phyloP scores from a whole-genome alignment of 371 early-diverging fungal genomes.

The Mortierella sp. region DNA sequence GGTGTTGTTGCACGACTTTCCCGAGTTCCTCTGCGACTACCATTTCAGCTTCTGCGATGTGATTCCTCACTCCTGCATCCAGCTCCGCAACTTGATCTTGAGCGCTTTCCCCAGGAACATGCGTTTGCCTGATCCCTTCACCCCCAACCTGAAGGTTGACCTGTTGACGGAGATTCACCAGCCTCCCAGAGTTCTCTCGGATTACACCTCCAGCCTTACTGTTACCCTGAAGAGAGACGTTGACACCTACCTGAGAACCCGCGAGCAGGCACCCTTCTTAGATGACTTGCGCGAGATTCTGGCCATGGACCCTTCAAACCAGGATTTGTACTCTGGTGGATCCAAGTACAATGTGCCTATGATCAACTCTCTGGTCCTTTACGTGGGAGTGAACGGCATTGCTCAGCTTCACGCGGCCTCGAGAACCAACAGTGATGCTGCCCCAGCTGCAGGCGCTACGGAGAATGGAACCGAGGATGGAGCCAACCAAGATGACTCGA shows the following conservation, averaged over 20 bases:
- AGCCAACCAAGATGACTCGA: constrained; percentile 3
- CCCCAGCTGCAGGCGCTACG: background rate
- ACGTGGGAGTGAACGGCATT: constrained; percentile 88
- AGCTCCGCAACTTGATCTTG: constrained; percentile 94
- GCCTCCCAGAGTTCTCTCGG: constrained; percentile 89
- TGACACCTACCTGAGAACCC: constrained; percentile 78
- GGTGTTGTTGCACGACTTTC: constrained; percentile 97
- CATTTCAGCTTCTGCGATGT: constrained; percentile 94
- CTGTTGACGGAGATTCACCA: constrained; percentile 88
- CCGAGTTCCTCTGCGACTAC: constrained; percentile 96
- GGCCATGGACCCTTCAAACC: constrained; percentile 41
- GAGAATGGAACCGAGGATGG: constrained; percentile 6
- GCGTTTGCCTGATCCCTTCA: constrained; percentile 97
- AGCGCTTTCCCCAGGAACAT: constrained; percentile 97
- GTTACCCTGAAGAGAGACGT: constrained; percentile 78
- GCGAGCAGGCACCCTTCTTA: constrained; percentile 74
- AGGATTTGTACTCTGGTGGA: constrained; percentile 53
- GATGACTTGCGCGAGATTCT: constrained; percentile 68
- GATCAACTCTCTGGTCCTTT: constrained; percentile 92
- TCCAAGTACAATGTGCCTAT: constrained; percentile 84
- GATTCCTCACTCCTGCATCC: constrained; percentile 95
- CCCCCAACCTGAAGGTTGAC: constrained; percentile 95
- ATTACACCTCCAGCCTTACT: constrained; percentile 77
- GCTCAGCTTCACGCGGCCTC: constrained; percentile 65
- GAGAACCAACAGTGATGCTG: constrained; percentile 33